Conservation (phyloP, 148 eudicot genomes). For the Dianthus caryophyllus region DNA sequence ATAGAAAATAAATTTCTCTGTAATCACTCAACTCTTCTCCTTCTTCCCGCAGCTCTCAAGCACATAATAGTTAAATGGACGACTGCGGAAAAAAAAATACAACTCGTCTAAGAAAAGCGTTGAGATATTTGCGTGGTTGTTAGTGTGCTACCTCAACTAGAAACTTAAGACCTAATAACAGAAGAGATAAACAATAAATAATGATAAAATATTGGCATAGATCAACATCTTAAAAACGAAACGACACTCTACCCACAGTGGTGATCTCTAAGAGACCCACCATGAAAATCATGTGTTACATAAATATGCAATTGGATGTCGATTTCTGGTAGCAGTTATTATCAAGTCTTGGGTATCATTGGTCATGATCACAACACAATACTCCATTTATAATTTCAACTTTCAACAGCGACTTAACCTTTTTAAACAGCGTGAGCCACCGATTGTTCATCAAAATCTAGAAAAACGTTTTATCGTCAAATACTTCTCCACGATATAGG, state of each 20-base stretch:
- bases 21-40: constrained; percentile 13
- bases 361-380: neutral
- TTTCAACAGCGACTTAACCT: neutral
- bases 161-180: neutral
- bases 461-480: neutral
- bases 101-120: neutral
- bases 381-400: neutral
- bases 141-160: neutral
- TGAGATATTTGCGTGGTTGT: neutral
- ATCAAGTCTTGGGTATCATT: neutral
- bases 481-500: neutral
- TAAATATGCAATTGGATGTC: neutral
- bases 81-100: neutral
- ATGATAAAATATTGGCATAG: neutral
- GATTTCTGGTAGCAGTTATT: neutral
- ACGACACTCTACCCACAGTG: neutral
- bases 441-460: neutral
- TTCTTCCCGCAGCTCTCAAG: constrained; percentile 9
- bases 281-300: neutral
- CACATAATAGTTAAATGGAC: constrained; percentile 14
- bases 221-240: neutral
- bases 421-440: neutral
- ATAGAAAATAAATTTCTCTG: constrained; percentile 20
- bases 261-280: neutral
- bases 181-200: neutral